Conservation (phyloP, 108 stramenopile genomes). For the Pseudonitzschia delicatissima region DNA sequence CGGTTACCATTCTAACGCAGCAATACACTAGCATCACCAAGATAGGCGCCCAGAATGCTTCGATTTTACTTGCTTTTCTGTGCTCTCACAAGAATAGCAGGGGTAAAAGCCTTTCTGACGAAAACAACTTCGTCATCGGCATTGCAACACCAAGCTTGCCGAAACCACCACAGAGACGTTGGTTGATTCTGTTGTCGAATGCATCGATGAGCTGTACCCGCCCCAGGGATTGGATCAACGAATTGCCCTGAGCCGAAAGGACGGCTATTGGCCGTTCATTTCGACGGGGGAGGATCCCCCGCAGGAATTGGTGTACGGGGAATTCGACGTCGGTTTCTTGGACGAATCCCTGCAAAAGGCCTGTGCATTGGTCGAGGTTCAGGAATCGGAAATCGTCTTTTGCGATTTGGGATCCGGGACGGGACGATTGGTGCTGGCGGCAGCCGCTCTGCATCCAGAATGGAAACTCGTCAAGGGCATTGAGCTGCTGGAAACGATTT, state of each 20-base stretch:
- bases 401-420: slow-evolving; percentile 62
- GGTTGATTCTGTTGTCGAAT: slow-evolving; percentile 13
- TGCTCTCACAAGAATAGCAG: too few relatives aligned
- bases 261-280: slow-evolving; percentile 83
- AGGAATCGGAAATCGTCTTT: slow-evolving; percentile 5
- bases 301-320: slow-evolving; percentile 69
- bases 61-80: too few relatives aligned
- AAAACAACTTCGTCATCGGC: too few relatives aligned
- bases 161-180: too few relatives aligned
- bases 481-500: slow-evolving; percentile 61
- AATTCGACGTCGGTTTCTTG: slow-evolving; percentile 79
- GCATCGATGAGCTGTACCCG: slow-evolving; percentile 59
- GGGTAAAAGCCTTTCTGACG: too few relatives aligned
- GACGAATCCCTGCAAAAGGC: slow-evolving; percentile 56
- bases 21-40: too few relatives aligned
- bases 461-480: slow-evolving; percentile 65
- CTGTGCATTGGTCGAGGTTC: slow-evolving; percentile 15
- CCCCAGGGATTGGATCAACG: slow-evolving; percentile 45
- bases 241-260: slow-evolving; percentile 70
- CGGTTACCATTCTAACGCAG: too few relatives aligned
- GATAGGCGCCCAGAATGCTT: too few relatives aligned
- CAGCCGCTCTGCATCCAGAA: slow-evolving; percentile 67
- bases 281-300: slow-evolving; percentile 64
- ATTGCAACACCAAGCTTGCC: too few relatives aligned
- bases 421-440: slow-evolving; percentile 72